Percentiles rank a stretch among this genome's conserved stretches.
phyloP scores from a whole-genome alignment of 257 asterid genomes.

The Solanum clarkiae region DNA sequence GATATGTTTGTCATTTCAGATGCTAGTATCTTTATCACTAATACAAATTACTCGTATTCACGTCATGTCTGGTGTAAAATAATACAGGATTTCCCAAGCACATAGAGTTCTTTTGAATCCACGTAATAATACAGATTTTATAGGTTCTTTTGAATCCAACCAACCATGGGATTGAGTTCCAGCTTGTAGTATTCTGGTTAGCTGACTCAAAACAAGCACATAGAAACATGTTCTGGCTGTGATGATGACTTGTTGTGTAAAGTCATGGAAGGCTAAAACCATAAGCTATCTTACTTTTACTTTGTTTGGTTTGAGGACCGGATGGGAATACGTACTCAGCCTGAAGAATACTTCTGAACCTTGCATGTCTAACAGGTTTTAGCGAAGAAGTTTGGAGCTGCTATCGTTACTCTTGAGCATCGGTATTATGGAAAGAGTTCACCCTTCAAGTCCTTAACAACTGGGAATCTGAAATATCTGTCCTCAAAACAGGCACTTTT shows the following conservation, averaged over 20 bases:
- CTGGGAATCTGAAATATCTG: constrained; percentile 67
- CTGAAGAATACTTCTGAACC: constrained; percentile 12
- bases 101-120: no score
- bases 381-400: constrained; percentile 96
- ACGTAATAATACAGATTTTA: neutral
- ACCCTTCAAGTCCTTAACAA: constrained; percentile 62
- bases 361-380: constrained; percentile 46
- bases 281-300: neutral
- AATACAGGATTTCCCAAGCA: neutral
- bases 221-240: neutral
- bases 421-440: constrained; percentile 91
- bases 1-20: neutral
- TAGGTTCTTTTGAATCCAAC: neutral
- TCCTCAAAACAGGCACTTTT: constrained; percentile 95
- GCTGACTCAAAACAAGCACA: neutral
- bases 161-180: neutral
- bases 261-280: neutral
- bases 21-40: neutral
- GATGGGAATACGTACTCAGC: neutral
- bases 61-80: neutral
- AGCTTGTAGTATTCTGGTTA: neutral
- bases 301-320: neutral
- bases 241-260: neutral
- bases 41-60: neutral
- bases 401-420: constrained; percentile 80